Conservation (phyloP, 805 yeast genomes). For the Lachancea sp. region DNA sequence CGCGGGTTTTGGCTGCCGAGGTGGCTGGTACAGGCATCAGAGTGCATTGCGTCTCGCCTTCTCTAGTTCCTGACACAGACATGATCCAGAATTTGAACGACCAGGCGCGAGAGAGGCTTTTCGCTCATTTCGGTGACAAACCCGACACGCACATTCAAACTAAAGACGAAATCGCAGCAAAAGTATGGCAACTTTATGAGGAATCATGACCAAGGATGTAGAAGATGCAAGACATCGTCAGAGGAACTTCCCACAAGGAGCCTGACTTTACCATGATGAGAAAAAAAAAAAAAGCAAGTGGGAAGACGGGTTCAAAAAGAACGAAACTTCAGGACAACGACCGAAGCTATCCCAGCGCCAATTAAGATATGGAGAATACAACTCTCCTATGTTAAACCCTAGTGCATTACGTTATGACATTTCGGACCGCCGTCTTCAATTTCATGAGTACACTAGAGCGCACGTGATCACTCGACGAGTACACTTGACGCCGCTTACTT, state of each 20-base stretch:
- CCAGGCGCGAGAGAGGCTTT: conserved; percentile 4
- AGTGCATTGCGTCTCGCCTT: conserved; percentile 17
- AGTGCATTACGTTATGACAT: no score
- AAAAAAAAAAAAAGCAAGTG: no score
- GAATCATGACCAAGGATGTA: not conserved
- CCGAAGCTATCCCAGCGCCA: no score
- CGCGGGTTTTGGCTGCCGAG: conserved; percentile 22
- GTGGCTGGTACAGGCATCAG: conserved; percentile 15
- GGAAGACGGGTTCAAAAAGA: no score
- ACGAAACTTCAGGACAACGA: not conserved
- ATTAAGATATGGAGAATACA: no score
- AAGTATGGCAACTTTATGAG: conserved; percentile 5
- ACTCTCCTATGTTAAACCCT: no score
- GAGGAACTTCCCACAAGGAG: no score
- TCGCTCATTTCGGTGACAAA: not conserved
- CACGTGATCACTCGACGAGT: not conserved
- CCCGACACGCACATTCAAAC: not conserved
- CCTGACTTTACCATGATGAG: no score
- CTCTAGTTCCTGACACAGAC: conserved; percentile 25
- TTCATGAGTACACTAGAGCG: not conserved
- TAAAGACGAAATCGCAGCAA: not conserved
- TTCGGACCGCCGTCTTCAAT: no score
- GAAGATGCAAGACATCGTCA: no score
- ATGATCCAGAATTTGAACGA: conserved; percentile 16
- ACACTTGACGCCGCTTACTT: not conserved